Base-by-base conservation (phyloP, 2,329 filamentous ascomycete genomes). In the Aschersonia sp. region DNA sequence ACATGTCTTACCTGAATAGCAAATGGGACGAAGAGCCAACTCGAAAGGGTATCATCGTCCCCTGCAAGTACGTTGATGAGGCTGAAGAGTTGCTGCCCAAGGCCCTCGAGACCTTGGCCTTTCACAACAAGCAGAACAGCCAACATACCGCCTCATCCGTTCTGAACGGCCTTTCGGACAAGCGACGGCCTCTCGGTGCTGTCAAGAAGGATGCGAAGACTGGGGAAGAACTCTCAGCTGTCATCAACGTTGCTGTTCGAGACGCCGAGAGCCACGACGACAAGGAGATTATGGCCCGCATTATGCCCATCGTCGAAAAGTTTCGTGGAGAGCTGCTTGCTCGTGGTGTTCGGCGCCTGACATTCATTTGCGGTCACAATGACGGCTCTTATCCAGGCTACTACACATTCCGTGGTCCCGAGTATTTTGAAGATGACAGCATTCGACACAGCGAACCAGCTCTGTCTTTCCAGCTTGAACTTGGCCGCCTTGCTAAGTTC, bases 401-500 rank as follows among this genome's bases (percentile, higher is more conserved):
- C 77, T 97, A 86, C 75, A 98, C 92, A 42, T 98, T 97, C 87
- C 85, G 92, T 63, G 90, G 90, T 5, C 90, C 92, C 31, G 69
- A 73, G 46, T 98, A 94, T 66, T 75, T 79, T 46, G 92, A 98
- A 67, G 92, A 98, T 60, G 80, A 86, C 65, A 94, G 85, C 65
- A 97, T 98, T 61, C 90, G 92, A 71, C 90, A 98, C 73, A 94
- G 80, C 54, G 92, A 98, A 69, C 92, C 92, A 46, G 90, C 92
- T 48, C 76, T 96, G 65, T 89, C 92, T 61, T 98, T 97, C 86
- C 92, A 98, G 74, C 85, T 97, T 64, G 92, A 98, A 69, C 81
- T 98, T 54, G 84, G 82, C 50, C 85, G 92, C 65, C 79, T 98
- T 32, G 85, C 85, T 60, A 97, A 96, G 72, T 98, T 98, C 79